These are phyloP conservation scores for Dovyalis caffra DNA, from an alignment of 345 rosid genomes.

Conservation along the genomic window DNA sequence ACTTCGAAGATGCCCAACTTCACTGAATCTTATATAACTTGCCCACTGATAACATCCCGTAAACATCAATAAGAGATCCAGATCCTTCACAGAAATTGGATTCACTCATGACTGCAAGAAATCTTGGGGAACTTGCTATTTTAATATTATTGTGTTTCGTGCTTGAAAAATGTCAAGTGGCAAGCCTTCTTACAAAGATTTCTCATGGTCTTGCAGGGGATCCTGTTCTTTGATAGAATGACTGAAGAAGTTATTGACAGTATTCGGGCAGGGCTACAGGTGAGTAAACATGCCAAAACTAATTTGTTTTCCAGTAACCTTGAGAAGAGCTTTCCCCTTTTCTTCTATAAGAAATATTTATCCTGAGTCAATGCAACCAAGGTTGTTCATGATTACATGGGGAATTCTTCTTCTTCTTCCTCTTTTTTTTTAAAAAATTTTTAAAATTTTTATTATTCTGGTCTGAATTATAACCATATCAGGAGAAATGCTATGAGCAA, in stretches of 20 bases:
- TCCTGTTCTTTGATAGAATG: constrained; percentile 90
- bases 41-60: too few species aligned
- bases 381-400: background rate
- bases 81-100: too few species aligned
- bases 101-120: too few species aligned
- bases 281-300: constrained; percentile 31
- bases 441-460: too few species aligned
- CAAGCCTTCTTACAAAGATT: constrained; percentile 12
- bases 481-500: background rate
- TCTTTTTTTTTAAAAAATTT: too few species aligned
- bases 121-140: too few species aligned
- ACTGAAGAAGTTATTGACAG: constrained; percentile 71
- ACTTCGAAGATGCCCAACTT: too few species aligned
- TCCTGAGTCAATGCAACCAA: background rate
- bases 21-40: too few species aligned
- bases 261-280: constrained; percentile 65
- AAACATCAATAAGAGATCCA: too few species aligned
- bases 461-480: constrained; percentile 2
- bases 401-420: background rate
- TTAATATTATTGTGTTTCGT: background rate
- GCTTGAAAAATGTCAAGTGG: background rate
- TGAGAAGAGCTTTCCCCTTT: background rate
- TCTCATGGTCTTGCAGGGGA: constrained; percentile 54
- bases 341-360: constrained; percentile 1
- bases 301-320: background rate